These are phyloP conservation scores for Coniella vitis DNA, from an alignment of 2,329 filamentous ascomycete genomes.

Conservation along the genomic window DNA sequence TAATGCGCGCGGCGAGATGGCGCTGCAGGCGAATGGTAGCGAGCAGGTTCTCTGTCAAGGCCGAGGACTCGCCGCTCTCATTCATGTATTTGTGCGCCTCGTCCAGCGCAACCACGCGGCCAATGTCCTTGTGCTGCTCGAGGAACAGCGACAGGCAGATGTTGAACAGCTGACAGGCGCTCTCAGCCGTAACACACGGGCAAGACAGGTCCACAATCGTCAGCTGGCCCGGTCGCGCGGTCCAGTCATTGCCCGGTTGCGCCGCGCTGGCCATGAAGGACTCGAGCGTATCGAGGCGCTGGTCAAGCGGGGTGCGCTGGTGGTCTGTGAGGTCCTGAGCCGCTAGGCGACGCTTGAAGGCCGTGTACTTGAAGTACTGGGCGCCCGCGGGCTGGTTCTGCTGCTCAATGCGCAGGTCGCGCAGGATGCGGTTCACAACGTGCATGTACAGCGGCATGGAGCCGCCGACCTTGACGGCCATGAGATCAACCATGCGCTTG, in stretches of 20 bases:
- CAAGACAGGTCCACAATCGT: constrained; percentile 58
- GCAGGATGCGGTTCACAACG: constrained; percentile 47
- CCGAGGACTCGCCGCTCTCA: constrained; percentile 42
- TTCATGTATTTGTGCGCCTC: constrained; percentile 75
- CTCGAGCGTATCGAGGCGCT: constrained; percentile 56
- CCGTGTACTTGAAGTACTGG: constrained; percentile 39
- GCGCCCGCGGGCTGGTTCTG: constrained; percentile 23
- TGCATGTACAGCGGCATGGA: constrained; percentile 51
- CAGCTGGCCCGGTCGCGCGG: constrained; percentile 23
- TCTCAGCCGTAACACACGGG: constrained; percentile 59
- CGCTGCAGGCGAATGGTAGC: constrained; percentile 62
- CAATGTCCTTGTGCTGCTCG: constrained; percentile 40
- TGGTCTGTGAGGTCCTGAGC: constrained; percentile 33
- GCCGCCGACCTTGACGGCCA: constrained; percentile 41
- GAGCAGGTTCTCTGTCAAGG: constrained; percentile 56
- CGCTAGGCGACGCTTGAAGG: constrained; percentile 35
- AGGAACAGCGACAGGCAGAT: constrained; percentile 63
- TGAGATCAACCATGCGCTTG: constrained; percentile 50
- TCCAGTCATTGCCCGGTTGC: constrained; percentile 1
- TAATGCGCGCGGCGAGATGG: constrained; percentile 57
- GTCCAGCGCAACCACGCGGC: constrained; percentile 62
- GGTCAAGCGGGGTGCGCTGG: constrained; percentile 49
- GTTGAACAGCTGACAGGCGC: constrained; percentile 65
- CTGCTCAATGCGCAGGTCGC: constrained; percentile 45
- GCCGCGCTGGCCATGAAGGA: constrained; percentile 47